Conservation (phyloP, 352 stramenopile species). For the Globisporangium lucens region DNA sequence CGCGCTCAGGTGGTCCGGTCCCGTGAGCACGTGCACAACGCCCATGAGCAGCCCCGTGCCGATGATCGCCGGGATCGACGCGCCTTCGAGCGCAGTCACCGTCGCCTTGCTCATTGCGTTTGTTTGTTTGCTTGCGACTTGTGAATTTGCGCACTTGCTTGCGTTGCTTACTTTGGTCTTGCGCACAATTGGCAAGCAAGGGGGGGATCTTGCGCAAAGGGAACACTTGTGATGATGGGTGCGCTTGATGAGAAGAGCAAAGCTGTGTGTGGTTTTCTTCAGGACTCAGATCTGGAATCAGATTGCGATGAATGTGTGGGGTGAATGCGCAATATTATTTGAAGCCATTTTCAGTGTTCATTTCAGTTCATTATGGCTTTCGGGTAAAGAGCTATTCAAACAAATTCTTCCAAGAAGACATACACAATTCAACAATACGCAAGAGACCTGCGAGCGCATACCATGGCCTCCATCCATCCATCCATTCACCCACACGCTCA, state of each 20-base stretch:
- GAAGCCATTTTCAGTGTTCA: conserved; percentile 1
- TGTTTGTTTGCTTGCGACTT: neutral
- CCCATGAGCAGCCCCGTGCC: conserved; percentile 41
- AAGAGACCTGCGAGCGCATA: neutral
- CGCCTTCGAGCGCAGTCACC: conserved; percentile 29
- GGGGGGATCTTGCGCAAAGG: neutral
- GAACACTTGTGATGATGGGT: neutral
- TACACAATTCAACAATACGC: neutral
- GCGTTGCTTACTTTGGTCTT: neutral
- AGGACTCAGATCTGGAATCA: neutral
- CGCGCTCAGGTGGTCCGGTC: conserved; percentile 83
- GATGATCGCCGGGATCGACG: conserved; percentile 35
- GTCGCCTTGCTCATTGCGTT: conserved; percentile 10
- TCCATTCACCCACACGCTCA: neutral
- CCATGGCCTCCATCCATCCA: neutral
- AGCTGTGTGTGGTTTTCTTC: neutral
- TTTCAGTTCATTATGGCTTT: neutral
- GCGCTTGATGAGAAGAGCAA: neutral
- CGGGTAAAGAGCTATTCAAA: neutral
- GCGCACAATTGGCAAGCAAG: neutral
- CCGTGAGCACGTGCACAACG: conserved; percentile 51
- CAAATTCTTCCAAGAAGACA: neutral
- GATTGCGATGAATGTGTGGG: neutral
- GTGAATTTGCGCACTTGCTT: neutral
- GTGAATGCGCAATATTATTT: neutral